A percentile compares a stretch with the other conserved stretches of the same genome.
phyloP scores from a whole-genome alignment of 352 stramenopile species.

The Aphanomyces invadans region DNA sequence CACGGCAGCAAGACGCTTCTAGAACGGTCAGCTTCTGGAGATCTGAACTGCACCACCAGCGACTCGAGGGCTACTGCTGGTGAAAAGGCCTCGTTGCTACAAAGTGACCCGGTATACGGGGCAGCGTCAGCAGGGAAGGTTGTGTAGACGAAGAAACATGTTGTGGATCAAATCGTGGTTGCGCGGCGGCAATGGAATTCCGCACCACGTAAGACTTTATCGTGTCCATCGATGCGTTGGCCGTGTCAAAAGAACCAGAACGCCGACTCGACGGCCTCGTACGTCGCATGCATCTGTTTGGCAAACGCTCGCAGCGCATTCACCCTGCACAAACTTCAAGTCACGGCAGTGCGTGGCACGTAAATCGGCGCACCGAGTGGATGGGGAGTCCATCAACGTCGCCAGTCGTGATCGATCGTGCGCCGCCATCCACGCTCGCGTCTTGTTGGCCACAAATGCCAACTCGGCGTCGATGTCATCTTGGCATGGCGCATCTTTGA shows the following conservation, averaged over 20 bases:
- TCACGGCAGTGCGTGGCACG: too few relatives aligned
- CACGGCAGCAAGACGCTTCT: constrained; percentile 37
- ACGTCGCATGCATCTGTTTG: constrained; percentile 15
- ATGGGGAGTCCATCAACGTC: constrained; percentile 9
- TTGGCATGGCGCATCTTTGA: background rate
- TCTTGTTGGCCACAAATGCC: background rate
- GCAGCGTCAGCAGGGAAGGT: too few relatives aligned
- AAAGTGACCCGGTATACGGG: background rate
- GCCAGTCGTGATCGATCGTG: constrained; percentile 12
- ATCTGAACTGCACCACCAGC: too few relatives aligned
- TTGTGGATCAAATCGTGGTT: too few relatives aligned
- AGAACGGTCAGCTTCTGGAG: background rate
- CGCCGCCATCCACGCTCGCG: constrained; percentile 16
- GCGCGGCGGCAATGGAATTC: too few relatives aligned
- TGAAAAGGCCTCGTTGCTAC: background rate
- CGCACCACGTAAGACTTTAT: too few relatives aligned
- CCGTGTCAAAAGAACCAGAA: constrained; percentile 23
- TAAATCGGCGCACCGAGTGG: too few relatives aligned
- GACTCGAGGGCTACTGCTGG: background rate
- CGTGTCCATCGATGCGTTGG: too few relatives aligned
- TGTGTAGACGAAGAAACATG: background rate
- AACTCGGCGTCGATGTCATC: background rate
- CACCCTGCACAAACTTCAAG: background rate
- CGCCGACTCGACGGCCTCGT: constrained; percentile 7
- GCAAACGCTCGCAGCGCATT: constrained; percentile 9